Conservation (phyloP, 306 rosid species). For the Sphenostylis stenocarpa region DNA sequence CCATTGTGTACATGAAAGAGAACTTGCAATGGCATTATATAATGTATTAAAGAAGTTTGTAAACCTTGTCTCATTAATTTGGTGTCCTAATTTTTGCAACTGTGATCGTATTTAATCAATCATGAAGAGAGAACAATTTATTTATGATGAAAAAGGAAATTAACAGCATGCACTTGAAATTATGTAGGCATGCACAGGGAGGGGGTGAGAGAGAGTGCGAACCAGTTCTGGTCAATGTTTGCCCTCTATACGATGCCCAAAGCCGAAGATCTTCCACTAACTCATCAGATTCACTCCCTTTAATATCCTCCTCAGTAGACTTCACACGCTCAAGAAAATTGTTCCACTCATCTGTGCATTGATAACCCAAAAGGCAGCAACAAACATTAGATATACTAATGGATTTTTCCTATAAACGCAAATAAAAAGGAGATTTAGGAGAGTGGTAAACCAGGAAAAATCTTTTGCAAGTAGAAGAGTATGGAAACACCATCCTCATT, state of each 20-base stretch:
- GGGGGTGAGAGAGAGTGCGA: not conserved
- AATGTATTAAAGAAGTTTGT: not conserved
- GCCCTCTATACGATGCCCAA: conserved; percentile 99
- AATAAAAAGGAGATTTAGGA: not conserved
- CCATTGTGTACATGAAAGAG: not conserved
- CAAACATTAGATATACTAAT: conserved; percentile 15
- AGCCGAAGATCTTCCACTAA: conserved; percentile 86
- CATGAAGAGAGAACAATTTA: not conserved
- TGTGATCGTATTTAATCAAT: not conserved
- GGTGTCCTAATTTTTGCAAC: not conserved
- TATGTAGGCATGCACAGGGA: not conserved
- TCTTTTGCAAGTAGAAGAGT: conserved; percentile 91
- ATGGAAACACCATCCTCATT: conserved; percentile 98
- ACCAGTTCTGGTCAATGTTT: conserved; percentile 97
- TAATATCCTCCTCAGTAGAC: conserved; percentile 65
- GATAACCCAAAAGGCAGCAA: conserved; percentile 3
- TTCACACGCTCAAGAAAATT: conserved; percentile 81
- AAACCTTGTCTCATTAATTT: not conserved
- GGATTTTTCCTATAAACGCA: too few species aligned
- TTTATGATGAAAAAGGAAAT: not conserved
- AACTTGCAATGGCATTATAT: too few species aligned
- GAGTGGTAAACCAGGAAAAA: conserved; percentile 71
- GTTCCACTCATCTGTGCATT: conserved; percentile 85
- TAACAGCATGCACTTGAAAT: not conserved
- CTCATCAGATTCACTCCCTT: conserved; percentile 59